Base-by-base conservation (phyloP, 257 asterid species). In the Solanum clarkiae region DNA sequence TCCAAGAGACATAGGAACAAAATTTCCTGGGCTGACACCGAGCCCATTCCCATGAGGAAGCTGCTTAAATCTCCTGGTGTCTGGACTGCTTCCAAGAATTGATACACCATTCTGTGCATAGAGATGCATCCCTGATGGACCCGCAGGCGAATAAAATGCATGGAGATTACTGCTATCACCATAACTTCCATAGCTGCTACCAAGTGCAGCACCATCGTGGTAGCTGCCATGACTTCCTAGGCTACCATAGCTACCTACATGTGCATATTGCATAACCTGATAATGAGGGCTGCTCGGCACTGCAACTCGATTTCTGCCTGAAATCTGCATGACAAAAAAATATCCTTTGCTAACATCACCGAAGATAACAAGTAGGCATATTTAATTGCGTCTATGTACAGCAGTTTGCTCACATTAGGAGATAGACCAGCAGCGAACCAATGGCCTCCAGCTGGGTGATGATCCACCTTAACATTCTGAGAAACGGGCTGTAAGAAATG, bases 341-440 rank as follows among this genome's bases (percentile, higher is more conserved):
- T 53, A 79, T 53, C 83, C 49, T 53, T 29, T 14, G 49, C 44
- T 79, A 20, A 79, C 29, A 1, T 53, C 16, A 79, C 26, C 3
- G 7, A 79, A 53, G 83, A 79, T 51, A 32, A 53, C 29, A 79
- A 53, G 63, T 53, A 86, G 75, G 62, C 85, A 86, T 77, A 83
- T 80, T 60, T 80, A 86, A 82, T 71, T 79, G 65, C 26, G 83
- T 54, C 56, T 51, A 32, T 36, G 5, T 13, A 53, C 66, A 62
- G 59, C 79, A 85, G 84, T 44, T 80, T 87, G 85, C 99, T 97
- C 92, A 95, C 98, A 87, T 94, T 97, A 85, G 99, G 99, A 74
- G 99, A 97, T 85, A 97, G 98, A 87, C 99, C 98, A 79, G 98
- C 98, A 42, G 98, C 98, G 84, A 97, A 97, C 99, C 99, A 97